These are phyloP conservation scores for Coniochaeta sp. DNA, from an alignment of 2,329 filamentous ascomycete species.

Conservation along the genomic window DNA sequence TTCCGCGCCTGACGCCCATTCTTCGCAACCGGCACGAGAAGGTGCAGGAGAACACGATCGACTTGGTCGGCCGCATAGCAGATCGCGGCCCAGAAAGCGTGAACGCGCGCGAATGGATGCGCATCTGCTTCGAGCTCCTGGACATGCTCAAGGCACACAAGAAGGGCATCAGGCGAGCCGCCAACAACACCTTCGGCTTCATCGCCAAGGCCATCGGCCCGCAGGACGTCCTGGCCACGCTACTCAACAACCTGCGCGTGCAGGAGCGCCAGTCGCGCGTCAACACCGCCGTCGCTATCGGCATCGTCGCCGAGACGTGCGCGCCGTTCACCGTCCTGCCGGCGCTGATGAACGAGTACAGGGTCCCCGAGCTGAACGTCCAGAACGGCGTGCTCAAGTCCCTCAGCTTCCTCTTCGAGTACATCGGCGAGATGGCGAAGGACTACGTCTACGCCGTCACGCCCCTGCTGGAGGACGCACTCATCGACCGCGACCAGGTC, in stretches of 20 bases:
- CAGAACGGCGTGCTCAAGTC: slow-evolving; percentile 98
- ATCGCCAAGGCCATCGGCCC: slow-evolving; percentile 98
- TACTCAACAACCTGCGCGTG: slow-evolving; percentile 93
- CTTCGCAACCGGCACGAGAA: slow-evolving; percentile 97
- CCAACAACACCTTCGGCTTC: slow-evolving; percentile 99
- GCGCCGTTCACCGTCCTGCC: slow-evolving; percentile 98
- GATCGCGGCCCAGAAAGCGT: slow-evolving; percentile 95
- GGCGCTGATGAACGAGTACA: slow-evolving; percentile 98
- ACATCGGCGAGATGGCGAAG: slow-evolving; percentile 99
- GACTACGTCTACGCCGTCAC: slow-evolving; percentile 99
- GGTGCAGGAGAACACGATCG: slow-evolving; percentile 98
- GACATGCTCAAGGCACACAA: slow-evolving; percentile 99
- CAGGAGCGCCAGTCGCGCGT: slow-evolving; percentile 97
- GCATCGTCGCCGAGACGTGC: slow-evolving; percentile 97
- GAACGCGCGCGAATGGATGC: slow-evolving; percentile 98
- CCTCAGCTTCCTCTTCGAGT: slow-evolving; percentile 94
- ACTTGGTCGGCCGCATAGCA: slow-evolving; percentile 94
- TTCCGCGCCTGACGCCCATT: slow-evolving; percentile 95
- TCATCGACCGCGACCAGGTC: slow-evolving; percentile 96
- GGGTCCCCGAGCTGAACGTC: slow-evolving; percentile 95
- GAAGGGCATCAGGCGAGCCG: slow-evolving; percentile 95
- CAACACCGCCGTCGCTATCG: slow-evolving; percentile 96
- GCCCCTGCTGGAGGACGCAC: slow-evolving; percentile 87
- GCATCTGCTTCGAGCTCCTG: slow-evolving; percentile 96
- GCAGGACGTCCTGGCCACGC: slow-evolving; percentile 89